Conservation (phyloP, 1,284 basidiomycete genomes). For the Cystobasidium sp. region DNA sequence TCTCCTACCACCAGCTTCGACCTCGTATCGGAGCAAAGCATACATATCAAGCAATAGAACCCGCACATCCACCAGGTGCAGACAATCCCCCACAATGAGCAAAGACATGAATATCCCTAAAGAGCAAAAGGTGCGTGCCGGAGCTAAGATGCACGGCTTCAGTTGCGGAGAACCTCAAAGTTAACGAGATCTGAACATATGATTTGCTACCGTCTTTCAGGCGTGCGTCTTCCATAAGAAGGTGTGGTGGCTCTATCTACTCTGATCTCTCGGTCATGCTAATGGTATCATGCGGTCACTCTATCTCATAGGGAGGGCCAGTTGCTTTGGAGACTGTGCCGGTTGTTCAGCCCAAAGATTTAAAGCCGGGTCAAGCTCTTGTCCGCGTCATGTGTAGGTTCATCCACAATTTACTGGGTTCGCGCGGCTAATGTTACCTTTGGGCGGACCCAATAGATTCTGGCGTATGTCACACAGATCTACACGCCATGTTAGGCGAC, state of each 20-base stretch:
- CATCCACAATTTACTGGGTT: background rate
- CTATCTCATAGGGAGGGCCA: conserved; percentile 6
- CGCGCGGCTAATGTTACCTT: conserved; percentile 9
- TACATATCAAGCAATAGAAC: background rate
- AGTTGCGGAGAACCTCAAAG: background rate
- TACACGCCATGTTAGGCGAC: conserved; percentile 64
- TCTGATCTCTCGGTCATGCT: background rate
- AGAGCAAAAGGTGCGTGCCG: conserved; percentile 26
- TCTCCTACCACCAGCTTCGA: background rate
- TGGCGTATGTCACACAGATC: conserved; percentile 76
- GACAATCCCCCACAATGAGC: conserved; percentile 8
- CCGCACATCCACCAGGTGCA: background rate
- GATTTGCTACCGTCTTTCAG: background rate
- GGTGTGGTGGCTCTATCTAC: conserved; percentile 2
- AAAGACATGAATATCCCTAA: conserved; percentile 31
- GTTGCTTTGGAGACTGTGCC: conserved; percentile 21
- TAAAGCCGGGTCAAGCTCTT: conserved; percentile 78
- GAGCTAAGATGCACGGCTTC: background rate
- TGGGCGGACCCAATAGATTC: conserved; percentile 61
- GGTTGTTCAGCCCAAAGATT: conserved; percentile 66
- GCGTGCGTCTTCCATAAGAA: conserved; percentile 30
- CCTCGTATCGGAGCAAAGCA: background rate
- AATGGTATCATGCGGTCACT: background rate
- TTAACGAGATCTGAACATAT: background rate
- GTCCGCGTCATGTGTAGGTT: conserved; percentile 65